Evolutionary conservation across 768 basidiomycete species (phyloP), one percentile per base, ranked within the genome.

Genomic region (Suillus luteus): DNA sequence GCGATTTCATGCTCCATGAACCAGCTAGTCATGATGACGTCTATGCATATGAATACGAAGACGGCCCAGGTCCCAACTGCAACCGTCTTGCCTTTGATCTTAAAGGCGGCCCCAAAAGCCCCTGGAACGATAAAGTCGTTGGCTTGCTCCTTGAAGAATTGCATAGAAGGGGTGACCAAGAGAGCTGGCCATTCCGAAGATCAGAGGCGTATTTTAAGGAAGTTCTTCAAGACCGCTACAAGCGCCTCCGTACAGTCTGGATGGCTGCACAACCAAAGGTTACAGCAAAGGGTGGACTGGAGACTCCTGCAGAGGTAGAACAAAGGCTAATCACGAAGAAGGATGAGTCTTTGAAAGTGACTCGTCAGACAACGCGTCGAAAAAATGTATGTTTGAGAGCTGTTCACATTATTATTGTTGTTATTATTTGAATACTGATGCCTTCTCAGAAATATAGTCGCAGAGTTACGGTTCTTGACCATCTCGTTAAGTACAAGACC

Each of bases 61-160:
- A 65, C 35, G 61, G 64, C 14, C 62, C 62, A 24, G 46, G 51
- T 46, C 67, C 65, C 0, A 22, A 66, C 24, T 8, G 2, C 7
- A 6, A 64, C 31, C 31, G 3, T 31, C 10, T 68, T 1, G 27
- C 62, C 12, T 66, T 68, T 7, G 44, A 68, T 44, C 54, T 68
- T n/a, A 46, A n/a, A 44, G 3, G 10, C 2, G n/a, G 44, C 5
- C 22, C 4, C 5, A 46, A 11, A 3, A 46, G 9, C 10, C 44
- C n/a, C n/a, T 46, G 44, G 44, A 46, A 46, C 11, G 10, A 3
- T 0, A 46, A 22, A 46, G 5, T 43, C 9, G 17, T 43, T 8
- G 17, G 19, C 19, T 8, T 43, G 2, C 12, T 67, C 14, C 38
- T 46, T 44, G 59, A 54, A 44, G 51, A 60, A 12, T 44, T 67